Base-by-base conservation (phyloP, 345 rosid genomes). In the Bretschneidera sinensis region DNA sequence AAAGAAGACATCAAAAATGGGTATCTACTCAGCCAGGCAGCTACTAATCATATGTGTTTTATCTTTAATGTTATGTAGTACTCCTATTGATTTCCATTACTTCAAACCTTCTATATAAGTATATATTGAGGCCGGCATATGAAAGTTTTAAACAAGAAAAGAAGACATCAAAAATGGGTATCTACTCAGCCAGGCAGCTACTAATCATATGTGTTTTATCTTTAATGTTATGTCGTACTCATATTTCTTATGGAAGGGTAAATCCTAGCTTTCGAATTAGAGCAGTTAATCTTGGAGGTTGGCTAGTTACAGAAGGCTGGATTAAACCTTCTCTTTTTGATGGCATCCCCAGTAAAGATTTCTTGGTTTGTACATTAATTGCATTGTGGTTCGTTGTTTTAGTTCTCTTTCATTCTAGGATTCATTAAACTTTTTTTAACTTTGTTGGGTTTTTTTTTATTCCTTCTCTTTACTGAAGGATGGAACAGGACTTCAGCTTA, bases 251-350 rank as follows among this genome's bases (percentile, higher is more conserved):
- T 50, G 79, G 72, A 15, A 72, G 73, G 45, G 21, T 45, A 16
- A n/a, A 35, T 34, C 70, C 73, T 21, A 54, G 47, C 19, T 60
- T 54, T 35, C 48, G 51, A 55, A 31, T 79, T 17, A 74, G 56
- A 75, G 92, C 92, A 14, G 92, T 77, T 50, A 83, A 76, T 67
- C 88, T 85, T 14, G 88, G 88, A 57, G 92, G 92, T 9, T 85
- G 92, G 92, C 73, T 83, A 0, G 83, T 85, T 13, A 74, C 85
- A 0, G 92, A 83, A 83, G 86, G 86, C 25, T 85, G 88, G 92
- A 85, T 81, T 49, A 77, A 79, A 21, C 92, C 88, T 39, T 74
- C 86, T 59, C 88, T 85, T 22, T 85, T 85, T 17, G 75, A 85
- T 33, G 83, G 82, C 66, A 83, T 85, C 70, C 63, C 81, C 62